These are phyloP conservation scores for Furcasterigmium furcatum DNA, from an alignment of 2,329 filamentous ascomycete species.

Conservation along the genomic window DNA sequence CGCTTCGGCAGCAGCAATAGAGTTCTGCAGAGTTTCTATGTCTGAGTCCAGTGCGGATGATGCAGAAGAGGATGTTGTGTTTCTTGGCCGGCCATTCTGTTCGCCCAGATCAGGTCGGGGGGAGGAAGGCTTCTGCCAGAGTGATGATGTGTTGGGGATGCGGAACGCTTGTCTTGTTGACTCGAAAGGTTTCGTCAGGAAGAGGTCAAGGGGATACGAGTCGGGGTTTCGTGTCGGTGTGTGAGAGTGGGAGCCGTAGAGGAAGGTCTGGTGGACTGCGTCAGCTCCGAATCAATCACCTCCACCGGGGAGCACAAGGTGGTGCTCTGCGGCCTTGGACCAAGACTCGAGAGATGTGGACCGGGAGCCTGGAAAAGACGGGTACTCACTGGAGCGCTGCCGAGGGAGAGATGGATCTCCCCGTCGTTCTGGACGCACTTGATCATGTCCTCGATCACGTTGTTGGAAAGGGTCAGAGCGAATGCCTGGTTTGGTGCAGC, in stretches of 20 bases:
- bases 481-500: conserved; percentile 53
- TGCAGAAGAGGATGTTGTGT: conserved; percentile 21
- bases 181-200: conserved; percentile 48
- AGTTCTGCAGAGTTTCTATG: conserved; percentile 45
- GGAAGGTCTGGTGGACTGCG: conserved; percentile 39
- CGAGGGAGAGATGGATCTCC: conserved; percentile 54
- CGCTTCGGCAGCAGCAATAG: conserved; percentile 36
- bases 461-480: conserved; percentile 53
- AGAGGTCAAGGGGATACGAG: conserved; percentile 52
- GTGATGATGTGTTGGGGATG: conserved; percentile 47
- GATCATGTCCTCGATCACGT: conserved; percentile 61
- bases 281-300: conserved; percentile 6
- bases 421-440: conserved; percentile 54
- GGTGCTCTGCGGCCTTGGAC: too few relatives aligned
- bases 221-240: conserved; percentile 40
- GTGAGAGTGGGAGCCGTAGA: conserved; percentile 49
- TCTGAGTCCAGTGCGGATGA: conserved; percentile 45
- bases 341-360: too few relatives aligned
- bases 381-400: conserved; percentile 54
- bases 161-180: conserved; percentile 41
- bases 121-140: conserved; percentile 35
- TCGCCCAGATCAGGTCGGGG: background rate
- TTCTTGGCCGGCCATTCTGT: conserved; percentile 1
- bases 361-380: background rate
- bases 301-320: too few relatives aligned